phyloP scores from a whole-genome alignment of 257 asterid species.

The Jacaranda mimosifolia region DNA sequence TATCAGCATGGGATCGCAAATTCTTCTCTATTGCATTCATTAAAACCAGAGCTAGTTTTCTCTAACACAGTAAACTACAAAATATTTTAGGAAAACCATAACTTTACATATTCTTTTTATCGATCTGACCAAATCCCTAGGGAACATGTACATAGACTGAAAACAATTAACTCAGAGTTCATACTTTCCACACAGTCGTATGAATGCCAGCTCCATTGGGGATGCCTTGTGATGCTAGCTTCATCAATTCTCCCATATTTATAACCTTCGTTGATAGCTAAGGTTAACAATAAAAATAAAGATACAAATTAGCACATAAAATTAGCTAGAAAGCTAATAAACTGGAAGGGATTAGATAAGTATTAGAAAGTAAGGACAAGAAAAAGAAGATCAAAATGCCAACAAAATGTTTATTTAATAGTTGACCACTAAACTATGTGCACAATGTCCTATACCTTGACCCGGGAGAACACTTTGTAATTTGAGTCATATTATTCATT shows the following conservation, averaged over 20 bases:
- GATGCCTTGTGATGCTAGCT: constrained; percentile 85
- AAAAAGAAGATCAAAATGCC: constrained; percentile 1
- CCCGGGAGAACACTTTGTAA: too few relatives aligned
- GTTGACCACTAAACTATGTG: too few relatives aligned
- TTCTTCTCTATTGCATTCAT: too few relatives aligned
- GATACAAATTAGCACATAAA: constrained; percentile 33
- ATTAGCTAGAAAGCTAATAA: constrained; percentile 8
- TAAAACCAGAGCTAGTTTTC: too few relatives aligned
- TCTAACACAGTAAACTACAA: too few relatives aligned
- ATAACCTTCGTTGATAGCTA: constrained; percentile 86
- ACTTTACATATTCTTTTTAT: background rate
- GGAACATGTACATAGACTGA: constrained; percentile 8
- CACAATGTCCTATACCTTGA: too few relatives aligned
- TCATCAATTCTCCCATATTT: constrained; percentile 90
- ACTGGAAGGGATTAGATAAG: background rate
- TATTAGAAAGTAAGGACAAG: constrained; percentile 8
- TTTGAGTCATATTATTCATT: too few relatives aligned
- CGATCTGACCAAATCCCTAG: background rate
- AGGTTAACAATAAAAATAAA: constrained; percentile 20
- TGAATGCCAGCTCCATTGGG: constrained; percentile 95
- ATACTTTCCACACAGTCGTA: constrained; percentile 93
- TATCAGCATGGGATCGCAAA: too few relatives aligned
- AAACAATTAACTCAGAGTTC: constrained; percentile 24
- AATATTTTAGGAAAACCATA: background rate
- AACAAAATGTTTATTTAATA: background rate